Base-by-base conservation (phyloP, 2,329 filamentous ascomycete genomes). In the Ceratocystis cubensis region DNA sequence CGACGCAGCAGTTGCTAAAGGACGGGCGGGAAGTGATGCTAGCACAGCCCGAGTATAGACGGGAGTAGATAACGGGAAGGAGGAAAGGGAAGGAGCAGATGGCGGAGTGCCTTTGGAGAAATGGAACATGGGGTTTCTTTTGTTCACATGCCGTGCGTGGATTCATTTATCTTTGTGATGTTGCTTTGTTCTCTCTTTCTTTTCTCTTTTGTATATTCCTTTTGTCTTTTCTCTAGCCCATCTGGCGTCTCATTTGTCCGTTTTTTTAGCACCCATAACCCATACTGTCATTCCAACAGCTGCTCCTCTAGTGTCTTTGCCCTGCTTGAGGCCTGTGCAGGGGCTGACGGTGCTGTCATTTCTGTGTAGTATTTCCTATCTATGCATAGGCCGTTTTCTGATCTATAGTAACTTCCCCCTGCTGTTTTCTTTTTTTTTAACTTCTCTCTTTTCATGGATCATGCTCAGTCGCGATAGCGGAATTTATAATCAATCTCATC, bases 1-100 rank as follows among this genome's bases (percentile, higher is more conserved):
- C 78, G 3, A 80, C 78, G 0, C 71, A 73, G 67, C 72, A 75
- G 53, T 70, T 78, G 57, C 61, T 73, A 3, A 71, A 70, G 2
- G 76, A 76, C 66, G 72, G 72, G 48, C 71, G 75, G 3, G 74
- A 74, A 53, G 63, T 64, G 3, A 50, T 72, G 56, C 70, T 75
- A 17, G 37, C 66, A 37, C 63, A 63, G 61, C 67, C 71, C 5
- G 72, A 72, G 66, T 70, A 75, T 6, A 69, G 73, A 7, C 72
- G 71, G 25, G 62, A 67, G 56, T 67, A 62, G 22, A 15, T 5
- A 50, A 3, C 37, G 37, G 8, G 28, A 46, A 33, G n/a, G 22
- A 25, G 28, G n/a, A 25, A 10, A 17, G 53, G 17, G n/a, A 3
- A 6, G 53, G 53, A 30, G 13, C 13, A 7, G 17, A 17, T 5